These are phyloP conservation scores for Leishmania lainsoni DNA, from an alignment of 208 protist species.

Conservation along the genomic window DNA sequence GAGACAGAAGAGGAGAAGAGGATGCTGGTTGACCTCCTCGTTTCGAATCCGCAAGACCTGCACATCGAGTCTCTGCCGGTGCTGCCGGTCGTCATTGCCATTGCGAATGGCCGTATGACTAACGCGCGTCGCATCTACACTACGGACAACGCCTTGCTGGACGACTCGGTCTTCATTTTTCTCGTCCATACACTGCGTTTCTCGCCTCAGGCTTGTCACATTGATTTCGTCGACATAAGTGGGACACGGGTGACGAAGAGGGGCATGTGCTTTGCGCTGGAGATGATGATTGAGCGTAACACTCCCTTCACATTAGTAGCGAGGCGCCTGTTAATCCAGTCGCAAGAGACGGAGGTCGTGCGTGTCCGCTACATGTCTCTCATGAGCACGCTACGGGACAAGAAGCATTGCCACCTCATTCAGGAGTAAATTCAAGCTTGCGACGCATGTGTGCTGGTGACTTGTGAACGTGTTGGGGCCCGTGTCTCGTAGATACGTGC, in stretches of 20 bases:
- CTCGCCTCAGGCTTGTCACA: constrained; percentile 64
- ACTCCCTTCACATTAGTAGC: constrained; percentile 68
- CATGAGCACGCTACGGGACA: constrained; percentile 23
- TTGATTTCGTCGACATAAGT: constrained; percentile 85
- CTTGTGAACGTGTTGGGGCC: too few species aligned
- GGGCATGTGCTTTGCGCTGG: constrained; percentile 77
- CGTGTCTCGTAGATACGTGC: background rate
- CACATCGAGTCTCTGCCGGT: constrained; percentile 69
- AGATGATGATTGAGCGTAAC: constrained; percentile 79
- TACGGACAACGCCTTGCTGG: constrained; percentile 50
- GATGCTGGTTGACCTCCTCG: constrained; percentile 63
- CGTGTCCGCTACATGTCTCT: constrained; percentile 29
- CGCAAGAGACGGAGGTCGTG: constrained; percentile 20
- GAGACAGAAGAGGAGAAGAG: constrained; percentile 67
- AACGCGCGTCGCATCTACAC: constrained; percentile 68
- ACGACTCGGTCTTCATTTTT: constrained; percentile 77
- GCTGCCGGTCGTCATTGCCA: constrained; percentile 68
- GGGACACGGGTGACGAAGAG: constrained; percentile 73
- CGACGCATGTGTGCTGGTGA: background rate
- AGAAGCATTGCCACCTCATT: constrained; percentile 34
- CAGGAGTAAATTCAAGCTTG: constrained; percentile 16
- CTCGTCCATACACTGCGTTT: constrained; percentile 84
- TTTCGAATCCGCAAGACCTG: constrained; percentile 64
- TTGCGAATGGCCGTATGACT: constrained; percentile 77
- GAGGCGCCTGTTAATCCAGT: constrained; percentile 45